A percentile compares a stretch with the other conserved stretches of the same genome.
Evolutionary conservation across 2,329 filamentous ascomycete genomes (phyloP).

Genomic region (Aspergillus fijiensis): DNA sequence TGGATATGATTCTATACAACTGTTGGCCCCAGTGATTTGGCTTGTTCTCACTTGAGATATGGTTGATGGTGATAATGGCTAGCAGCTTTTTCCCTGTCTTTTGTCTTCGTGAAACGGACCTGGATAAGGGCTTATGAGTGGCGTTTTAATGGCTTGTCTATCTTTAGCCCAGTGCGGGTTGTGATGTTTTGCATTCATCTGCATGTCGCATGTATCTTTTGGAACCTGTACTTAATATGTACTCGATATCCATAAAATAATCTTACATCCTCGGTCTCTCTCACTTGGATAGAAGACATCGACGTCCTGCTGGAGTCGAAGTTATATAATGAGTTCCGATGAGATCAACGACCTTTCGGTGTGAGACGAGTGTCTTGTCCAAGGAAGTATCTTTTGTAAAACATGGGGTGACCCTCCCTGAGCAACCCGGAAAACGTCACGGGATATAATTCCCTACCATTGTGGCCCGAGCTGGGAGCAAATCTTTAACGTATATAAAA

Average conservation of each 20-base stretch:
- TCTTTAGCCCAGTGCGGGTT: neutral
- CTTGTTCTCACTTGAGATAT: neutral
- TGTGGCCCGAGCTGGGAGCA: neutral
- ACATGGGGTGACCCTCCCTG: no score
- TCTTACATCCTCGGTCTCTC: conserved; percentile 6
- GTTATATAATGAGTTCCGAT: no score
- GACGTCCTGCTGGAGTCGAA: no score
- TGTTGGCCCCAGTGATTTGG: neutral
- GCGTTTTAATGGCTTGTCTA: conserved; percentile 11
- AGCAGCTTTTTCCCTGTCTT: conserved; percentile 11
- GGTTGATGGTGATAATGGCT: conserved; percentile 4
- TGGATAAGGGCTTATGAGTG: conserved; percentile 8
- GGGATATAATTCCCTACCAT: neutral
- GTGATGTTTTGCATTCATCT: conserved; percentile 10
- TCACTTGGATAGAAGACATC: neutral
- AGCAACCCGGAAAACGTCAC: neutral
- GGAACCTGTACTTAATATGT: conserved; percentile 2
- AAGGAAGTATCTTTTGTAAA: no score
- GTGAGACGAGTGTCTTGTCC: no score
- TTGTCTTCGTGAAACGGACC: conserved; percentile 6
- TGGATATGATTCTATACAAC: conserved; percentile 14
- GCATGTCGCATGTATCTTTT: conserved; percentile 10
- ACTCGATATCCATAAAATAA: conserved; percentile 6
- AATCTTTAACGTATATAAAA: no score
- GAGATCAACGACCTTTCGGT: no score